Conservation (phyloP, 2,329 filamentous ascomycete species). For the Xylariaceae sp. region DNA sequence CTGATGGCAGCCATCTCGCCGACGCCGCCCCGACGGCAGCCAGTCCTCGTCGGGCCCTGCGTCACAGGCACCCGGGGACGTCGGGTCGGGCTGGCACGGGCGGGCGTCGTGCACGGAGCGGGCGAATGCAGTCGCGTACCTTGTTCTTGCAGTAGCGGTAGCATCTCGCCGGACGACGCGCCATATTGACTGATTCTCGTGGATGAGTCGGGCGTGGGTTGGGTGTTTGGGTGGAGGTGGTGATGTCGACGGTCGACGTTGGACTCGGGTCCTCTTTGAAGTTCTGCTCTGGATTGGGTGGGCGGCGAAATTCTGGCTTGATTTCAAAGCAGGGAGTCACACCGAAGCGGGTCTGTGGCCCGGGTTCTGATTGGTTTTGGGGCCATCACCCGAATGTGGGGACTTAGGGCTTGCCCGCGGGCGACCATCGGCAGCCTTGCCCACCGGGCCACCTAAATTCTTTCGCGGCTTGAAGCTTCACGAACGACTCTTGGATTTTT, state of each 20-base stretch:
- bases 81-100: no score
- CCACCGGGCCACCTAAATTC: no score
- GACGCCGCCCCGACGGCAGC: no score
- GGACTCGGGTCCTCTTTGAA: constrained; percentile 26
- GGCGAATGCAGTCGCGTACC: constrained; percentile 63
- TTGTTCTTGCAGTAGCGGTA: constrained; percentile 99
- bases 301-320: constrained; percentile 29
- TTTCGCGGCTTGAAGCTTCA: no score
- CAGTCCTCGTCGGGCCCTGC: no score
- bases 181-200: constrained; percentile 74
- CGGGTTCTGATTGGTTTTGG: constrained; percentile 10
- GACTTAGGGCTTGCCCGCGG: constrained; percentile 28
- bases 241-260: constrained; percentile 22
- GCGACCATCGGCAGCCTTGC: no score
- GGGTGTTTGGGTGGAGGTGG: constrained; percentile 25
- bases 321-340: constrained; percentile 48
- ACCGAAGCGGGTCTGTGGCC: constrained; percentile 14
- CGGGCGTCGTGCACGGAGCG: no score
- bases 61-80: no score
- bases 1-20: no score
- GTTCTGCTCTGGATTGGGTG: no score
- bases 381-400: constrained; percentile 22
- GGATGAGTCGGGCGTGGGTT: constrained; percentile 38
- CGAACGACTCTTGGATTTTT: no score
- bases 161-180: constrained; percentile 97